Evolutionary conservation across 148 eudicot species (phyloP).

Genomic region (Rhododendron henanense): DNA sequence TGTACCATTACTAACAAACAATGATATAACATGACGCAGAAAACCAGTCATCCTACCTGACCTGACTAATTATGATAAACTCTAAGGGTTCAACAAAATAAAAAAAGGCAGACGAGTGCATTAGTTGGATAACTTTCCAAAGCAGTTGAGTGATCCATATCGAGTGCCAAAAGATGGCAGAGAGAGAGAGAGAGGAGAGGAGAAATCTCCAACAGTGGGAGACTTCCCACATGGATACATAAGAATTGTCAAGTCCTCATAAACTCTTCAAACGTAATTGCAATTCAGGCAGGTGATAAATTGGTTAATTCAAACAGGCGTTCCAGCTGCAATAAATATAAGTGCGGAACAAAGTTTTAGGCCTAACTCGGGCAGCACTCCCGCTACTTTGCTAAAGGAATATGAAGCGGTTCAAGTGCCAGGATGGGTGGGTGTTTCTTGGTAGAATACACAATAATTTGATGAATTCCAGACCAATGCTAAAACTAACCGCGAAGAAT

Average conservation of each 20-base stretch:
- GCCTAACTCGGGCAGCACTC: background rate
- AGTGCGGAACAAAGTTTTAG: background rate
- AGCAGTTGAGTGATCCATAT: background rate
- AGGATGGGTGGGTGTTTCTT: background rate
- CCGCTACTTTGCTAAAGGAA: background rate
- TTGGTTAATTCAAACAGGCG: background rate
- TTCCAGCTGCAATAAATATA: background rate
- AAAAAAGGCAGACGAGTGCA: background rate
- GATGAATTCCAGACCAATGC: background rate
- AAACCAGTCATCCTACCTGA: background rate
- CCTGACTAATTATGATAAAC: background rate
- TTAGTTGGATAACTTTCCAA: background rate
- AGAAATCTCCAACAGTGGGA: background rate
- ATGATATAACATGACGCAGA: background rate
- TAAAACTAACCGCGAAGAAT: background rate
- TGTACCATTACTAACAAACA: background rate
- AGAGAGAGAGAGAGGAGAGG: too few relatives aligned
- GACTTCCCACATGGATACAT: background rate
- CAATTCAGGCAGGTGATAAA: background rate
- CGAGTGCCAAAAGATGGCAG: background rate
- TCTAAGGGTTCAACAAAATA: background rate
- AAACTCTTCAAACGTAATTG: background rate
- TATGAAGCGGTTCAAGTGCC: background rate
- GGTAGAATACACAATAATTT: background rate
- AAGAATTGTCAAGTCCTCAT: background rate